Percentiles rank a stretch among this genome's conserved stretches.
phyloP scores from a whole-genome alignment of 2,329 filamentous ascomycete species.

The Lecanosticta acicola region DNA sequence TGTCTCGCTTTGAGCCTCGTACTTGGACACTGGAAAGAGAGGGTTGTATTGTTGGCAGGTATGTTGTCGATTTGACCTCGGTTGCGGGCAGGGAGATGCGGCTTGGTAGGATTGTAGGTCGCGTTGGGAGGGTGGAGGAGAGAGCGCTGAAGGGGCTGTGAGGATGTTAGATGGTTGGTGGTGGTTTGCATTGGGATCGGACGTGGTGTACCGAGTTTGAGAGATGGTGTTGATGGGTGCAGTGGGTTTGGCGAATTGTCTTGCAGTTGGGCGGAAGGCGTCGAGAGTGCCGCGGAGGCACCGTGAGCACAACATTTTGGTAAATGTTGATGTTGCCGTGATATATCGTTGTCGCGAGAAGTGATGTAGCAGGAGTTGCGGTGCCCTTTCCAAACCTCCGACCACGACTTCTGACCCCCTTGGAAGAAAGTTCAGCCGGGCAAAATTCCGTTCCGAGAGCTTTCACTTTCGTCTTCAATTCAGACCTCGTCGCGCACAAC shows the following conservation, averaged over 20 bases:
- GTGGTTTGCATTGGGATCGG: not conserved
- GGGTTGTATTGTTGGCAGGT: constrained; percentile 13
- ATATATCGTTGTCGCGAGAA: not conserved
- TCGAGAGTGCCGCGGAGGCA: constrained; percentile 1
- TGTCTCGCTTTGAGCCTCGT: constrained; percentile 47
- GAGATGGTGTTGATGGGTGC: not conserved
- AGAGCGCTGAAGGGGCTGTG: constrained; percentile 21
- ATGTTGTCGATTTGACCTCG: constrained; percentile 12
- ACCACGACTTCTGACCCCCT: not conserved
- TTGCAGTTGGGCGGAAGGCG: not conserved
- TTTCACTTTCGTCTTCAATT: not conserved
- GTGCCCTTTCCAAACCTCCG: not conserved
- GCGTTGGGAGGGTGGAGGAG: constrained; percentile 12
- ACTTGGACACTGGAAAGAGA: constrained; percentile 37
- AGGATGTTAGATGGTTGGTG: not conserved
- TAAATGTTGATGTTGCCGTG: not conserved
- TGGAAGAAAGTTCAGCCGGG: not conserved
- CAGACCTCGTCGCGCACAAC: not conserved
- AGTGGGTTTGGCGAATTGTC: not conserved
- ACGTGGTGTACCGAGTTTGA: constrained; percentile 6
- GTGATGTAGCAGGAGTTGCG: not conserved
- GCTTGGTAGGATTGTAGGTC: constrained; percentile 12
- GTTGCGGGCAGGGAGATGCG: constrained; percentile 8
- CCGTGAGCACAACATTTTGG: constrained; percentile 5
- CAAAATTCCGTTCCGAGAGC: not conserved